A percentile compares a stretch with the other conserved stretches of the same genome.
phyloP scores from a whole-genome alignment of 2,329 filamentous ascomycete genomes.

The Simplicillium sp. region DNA sequence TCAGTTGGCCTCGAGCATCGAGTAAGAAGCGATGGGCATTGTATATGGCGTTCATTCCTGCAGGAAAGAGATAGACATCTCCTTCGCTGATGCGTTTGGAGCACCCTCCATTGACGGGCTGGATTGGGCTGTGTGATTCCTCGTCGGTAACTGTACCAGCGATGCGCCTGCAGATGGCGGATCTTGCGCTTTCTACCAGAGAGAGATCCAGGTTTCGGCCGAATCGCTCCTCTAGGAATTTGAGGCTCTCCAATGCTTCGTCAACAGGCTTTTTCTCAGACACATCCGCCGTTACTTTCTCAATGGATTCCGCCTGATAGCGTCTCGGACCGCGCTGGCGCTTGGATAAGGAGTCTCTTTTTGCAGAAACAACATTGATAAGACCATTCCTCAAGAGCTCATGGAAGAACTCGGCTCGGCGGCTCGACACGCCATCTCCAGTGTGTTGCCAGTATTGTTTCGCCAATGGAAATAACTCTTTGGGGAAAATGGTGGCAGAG shows the following conservation, averaged over 20 bases:
- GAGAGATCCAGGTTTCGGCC: conserved; percentile 80
- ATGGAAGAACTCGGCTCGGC: conserved; percentile 83
- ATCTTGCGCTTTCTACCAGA: conserved; percentile 71
- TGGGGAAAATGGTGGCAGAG: conserved; percentile 62
- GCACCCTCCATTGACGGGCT: conserved; percentile 28
- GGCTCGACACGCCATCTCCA: conserved; percentile 84
- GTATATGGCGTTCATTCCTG: conserved; percentile 94
- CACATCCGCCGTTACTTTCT: conserved; percentile 20
- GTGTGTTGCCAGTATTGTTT: conserved; percentile 98
- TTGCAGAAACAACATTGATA: conserved; percentile 17
- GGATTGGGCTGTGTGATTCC: conserved; percentile 37
- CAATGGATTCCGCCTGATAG: conserved; percentile 55
- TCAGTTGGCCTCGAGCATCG: conserved; percentile 49
- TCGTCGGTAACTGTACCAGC: conserved; percentile 66
- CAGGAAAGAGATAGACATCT: conserved; percentile 82
- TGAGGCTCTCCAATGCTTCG: conserved; percentile 55
- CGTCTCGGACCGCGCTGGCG: conserved; percentile 63
- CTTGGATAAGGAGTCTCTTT: conserved; percentile 21
- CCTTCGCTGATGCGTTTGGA: conserved; percentile 65
- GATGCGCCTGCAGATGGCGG: conserved; percentile 79
- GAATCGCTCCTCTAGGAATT: conserved; percentile 89
- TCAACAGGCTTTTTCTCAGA: conserved; percentile 14
- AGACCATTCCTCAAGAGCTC: conserved; percentile 61
- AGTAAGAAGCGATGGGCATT: conserved; percentile 71
- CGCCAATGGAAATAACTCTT: conserved; percentile 58